These are phyloP conservation scores for Podaxis pistillaris DNA, from an alignment of 768 basidiomycete genomes.

Conservation along the genomic window DNA sequence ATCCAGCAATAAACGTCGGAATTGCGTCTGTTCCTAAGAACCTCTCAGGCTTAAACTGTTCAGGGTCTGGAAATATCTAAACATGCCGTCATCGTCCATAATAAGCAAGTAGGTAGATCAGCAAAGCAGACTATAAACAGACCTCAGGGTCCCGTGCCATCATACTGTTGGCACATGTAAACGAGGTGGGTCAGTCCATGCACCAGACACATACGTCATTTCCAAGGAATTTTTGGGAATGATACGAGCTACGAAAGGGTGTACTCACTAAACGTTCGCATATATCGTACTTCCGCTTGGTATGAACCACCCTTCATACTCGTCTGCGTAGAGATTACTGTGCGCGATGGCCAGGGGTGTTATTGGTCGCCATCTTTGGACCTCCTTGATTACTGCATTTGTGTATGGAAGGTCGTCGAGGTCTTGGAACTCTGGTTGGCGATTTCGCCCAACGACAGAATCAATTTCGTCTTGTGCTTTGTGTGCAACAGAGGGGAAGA, in stretches of 20 bases:
- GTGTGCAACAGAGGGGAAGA: constrained; percentile 24
- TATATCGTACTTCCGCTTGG: constrained; percentile 29
- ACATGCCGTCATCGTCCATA: background rate
- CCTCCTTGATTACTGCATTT: constrained; percentile 19
- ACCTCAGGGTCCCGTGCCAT: constrained; percentile 24
- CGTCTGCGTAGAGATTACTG: constrained; percentile 30
- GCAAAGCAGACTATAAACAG: background rate
- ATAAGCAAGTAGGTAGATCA: background rate
- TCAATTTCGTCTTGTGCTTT: constrained; percentile 32
- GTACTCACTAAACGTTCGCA: constrained; percentile 24
- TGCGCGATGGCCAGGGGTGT: constrained; percentile 32
- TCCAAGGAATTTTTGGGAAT: background rate
- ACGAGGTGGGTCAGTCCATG: background rate
- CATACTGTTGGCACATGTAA: constrained; percentile 11
- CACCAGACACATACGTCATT: background rate
- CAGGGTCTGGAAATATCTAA: constrained; percentile 21
- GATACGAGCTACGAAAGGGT: background rate
- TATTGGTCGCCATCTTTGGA: constrained; percentile 23
- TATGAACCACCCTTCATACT: constrained; percentile 33
- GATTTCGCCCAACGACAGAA: constrained; percentile 22
- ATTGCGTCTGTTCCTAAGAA: constrained; percentile 18
- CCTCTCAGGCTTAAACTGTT: constrained; percentile 23
- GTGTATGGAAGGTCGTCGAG: constrained; percentile 20
- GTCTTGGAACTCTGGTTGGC: constrained; percentile 27
- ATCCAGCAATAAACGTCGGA: constrained; percentile 27